Evolutionary conservation across 805 yeast genomes (phyloP).

Genomic region (Crinitomyces ghanaensis): DNA sequence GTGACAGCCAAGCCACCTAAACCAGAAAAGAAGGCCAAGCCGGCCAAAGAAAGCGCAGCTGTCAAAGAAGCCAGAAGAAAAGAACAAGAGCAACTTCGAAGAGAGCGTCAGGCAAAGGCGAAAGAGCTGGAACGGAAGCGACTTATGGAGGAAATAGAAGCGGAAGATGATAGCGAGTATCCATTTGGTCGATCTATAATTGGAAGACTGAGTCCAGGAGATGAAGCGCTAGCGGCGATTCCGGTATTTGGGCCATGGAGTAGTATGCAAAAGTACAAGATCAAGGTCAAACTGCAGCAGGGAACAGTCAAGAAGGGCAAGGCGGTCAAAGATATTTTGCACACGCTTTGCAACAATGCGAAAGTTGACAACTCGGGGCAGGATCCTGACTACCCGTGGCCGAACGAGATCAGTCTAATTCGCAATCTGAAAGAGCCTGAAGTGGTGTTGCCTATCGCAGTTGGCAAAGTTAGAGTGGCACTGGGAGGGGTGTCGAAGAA

Average conservation of each 20-base stretch:
- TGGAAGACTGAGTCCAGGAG: constrained; percentile 29
- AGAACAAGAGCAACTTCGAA: constrained; percentile 24
- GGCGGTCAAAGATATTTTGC: constrained; percentile 57
- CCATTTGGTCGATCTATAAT: constrained; percentile 31
- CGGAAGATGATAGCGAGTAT: constrained; percentile 26
- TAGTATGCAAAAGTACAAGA: constrained; percentile 59
- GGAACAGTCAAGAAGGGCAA: constrained; percentile 79
- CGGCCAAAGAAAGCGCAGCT: constrained; percentile 26
- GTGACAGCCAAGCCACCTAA: constrained; percentile 74
- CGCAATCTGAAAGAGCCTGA: constrained; percentile 52
- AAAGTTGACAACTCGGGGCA: constrained; percentile 26
- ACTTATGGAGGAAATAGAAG: constrained; percentile 27
- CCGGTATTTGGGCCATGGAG: constrained; percentile 94
- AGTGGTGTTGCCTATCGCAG: constrained; percentile 53
- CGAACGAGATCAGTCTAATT: constrained; percentile 47
- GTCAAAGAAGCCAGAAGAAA: constrained; percentile 29
- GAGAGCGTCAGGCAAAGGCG: constrained; percentile 30
- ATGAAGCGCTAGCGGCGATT: constrained; percentile 48
- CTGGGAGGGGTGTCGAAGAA: constrained; percentile 18
- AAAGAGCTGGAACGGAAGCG: constrained; percentile 34
- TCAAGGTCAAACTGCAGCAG: constrained; percentile 75
- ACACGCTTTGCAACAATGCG: constrained; percentile 39
- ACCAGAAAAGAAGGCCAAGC: constrained; percentile 56
- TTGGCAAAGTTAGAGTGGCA: constrained; percentile 53
- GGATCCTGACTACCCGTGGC: constrained; percentile 58